Conservation (phyloP, 176 grass and related monocot species). For the Musa itinerans region DNA sequence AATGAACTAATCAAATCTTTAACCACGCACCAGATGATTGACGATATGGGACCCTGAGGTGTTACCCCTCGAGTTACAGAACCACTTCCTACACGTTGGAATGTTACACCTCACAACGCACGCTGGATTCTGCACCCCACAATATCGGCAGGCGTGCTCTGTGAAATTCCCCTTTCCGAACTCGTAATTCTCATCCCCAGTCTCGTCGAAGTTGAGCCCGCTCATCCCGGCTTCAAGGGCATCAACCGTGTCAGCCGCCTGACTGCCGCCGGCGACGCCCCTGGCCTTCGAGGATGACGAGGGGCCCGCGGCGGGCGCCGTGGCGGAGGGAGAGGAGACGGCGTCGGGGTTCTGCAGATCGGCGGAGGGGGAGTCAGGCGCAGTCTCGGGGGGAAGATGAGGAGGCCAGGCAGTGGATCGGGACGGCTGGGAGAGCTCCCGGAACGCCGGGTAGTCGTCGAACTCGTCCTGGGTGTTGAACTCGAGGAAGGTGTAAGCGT, state of each 20-base stretch:
- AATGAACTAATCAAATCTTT: neutral
- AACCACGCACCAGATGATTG: conserved; percentile 64
- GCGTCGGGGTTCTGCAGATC: conserved; percentile 17
- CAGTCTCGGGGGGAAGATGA: conserved; percentile 19
- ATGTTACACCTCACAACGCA: conserved; percentile 91
- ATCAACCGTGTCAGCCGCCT: conserved; percentile 25
- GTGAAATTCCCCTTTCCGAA: conserved; percentile 85
- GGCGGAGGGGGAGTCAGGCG: conserved; percentile 21
- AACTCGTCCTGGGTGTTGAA: conserved; percentile 97
- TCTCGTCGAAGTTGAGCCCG: conserved; percentile 85
- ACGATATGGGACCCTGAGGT: conserved; percentile 98
- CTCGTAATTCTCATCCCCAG: conserved; percentile 52
- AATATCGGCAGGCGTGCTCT: conserved; percentile 89
- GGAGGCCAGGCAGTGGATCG: conserved; percentile 48
- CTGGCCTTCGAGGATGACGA: conserved; percentile 46
- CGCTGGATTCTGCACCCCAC: conserved; percentile 88
- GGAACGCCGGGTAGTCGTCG: conserved; percentile 81
- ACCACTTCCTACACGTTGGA: conserved; percentile 95
- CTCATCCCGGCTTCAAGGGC: conserved; percentile 65
- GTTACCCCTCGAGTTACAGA: conserved; percentile 95
- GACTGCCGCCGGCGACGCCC: conserved; percentile 5
- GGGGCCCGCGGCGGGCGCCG: conserved; percentile 26
- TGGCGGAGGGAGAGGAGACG: conserved; percentile 28
- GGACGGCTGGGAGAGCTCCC: conserved; percentile 61
- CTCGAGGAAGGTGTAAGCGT: conserved; percentile 94